A percentile compares a stretch with the other conserved stretches of the same genome.
phyloP scores from a whole-genome alignment of 2,329 filamentous ascomycete species.

The Aspergillus sp. region DNA sequence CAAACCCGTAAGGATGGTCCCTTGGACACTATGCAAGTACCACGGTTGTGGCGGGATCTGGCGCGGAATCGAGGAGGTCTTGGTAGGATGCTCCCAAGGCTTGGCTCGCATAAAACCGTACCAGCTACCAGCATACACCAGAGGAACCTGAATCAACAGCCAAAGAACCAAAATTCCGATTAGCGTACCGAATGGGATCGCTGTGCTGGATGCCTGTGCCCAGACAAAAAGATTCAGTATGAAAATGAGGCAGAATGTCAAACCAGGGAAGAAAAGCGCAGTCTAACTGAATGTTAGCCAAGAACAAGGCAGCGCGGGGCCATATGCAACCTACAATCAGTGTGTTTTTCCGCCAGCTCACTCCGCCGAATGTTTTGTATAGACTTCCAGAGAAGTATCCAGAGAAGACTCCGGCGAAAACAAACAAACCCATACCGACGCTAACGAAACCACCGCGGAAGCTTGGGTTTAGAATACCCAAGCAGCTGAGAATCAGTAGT shows the following conservation, averaged over 20 bases:
- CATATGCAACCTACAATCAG: slow-evolving; percentile 51
- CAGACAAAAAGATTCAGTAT: slow-evolving; percentile 86
- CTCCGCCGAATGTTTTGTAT: slow-evolving; percentile 79
- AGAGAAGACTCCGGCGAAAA: slow-evolving; percentile 79
- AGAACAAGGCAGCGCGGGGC: neutral
- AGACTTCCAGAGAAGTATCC: slow-evolving; percentile 83
- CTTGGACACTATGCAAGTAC: slow-evolving; percentile 67
- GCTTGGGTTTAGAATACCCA: slow-evolving; percentile 79
- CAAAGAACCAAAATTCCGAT: slow-evolving; percentile 72
- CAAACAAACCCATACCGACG: slow-evolving; percentile 77
- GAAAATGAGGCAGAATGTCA: slow-evolving; percentile 73
- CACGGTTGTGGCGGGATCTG: slow-evolving; percentile 74
- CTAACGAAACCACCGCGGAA: slow-evolving; percentile 89
- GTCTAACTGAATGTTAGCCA: slow-evolving; percentile 48
- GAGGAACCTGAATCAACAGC: slow-evolving; percentile 81
- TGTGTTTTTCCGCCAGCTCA: slow-evolving; percentile 73
- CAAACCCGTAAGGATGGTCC: slow-evolving; percentile 70
- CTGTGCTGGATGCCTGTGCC: slow-evolving; percentile 85
- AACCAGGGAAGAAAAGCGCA: slow-evolving; percentile 73
- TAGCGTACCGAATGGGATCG: slow-evolving; percentile 78
- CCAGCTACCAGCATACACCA: slow-evolving; percentile 79
- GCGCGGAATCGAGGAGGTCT: slow-evolving; percentile 68
- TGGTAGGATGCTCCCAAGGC: slow-evolving; percentile 79
- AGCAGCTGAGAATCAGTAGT: slow-evolving; percentile 68
- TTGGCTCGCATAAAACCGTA: slow-evolving; percentile 68